A percentile compares a stretch with the other conserved stretches of the same genome.
These are phyloP conservation scores for Quercus alba DNA, from an alignment of 306 rosid species.

Conservation along the genomic window DNA sequence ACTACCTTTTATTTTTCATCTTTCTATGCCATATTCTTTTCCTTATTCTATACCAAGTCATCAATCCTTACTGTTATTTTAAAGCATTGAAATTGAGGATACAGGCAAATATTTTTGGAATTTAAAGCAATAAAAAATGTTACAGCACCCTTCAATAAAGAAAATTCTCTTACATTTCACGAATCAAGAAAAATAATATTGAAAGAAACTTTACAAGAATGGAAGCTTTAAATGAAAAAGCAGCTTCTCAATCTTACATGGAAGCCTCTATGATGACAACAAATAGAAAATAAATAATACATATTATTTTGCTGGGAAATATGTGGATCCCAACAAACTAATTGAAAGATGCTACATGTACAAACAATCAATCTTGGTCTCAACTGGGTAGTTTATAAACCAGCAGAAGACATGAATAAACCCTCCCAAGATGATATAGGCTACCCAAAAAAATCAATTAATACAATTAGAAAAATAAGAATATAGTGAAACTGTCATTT, in stretches of 20 bases:
- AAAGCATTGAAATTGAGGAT: neutral
- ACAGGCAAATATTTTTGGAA: neutral
- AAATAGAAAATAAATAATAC: constrained; percentile 29
- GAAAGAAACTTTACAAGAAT: constrained; percentile 43
- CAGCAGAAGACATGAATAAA: constrained; percentile 39
- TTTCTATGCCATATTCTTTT: too few relatives aligned
- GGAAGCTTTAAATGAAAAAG: constrained; percentile 44
- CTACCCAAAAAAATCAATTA: constrained; percentile 56
- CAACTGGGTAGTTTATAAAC: constrained; percentile 32
- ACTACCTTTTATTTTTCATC: too few relatives aligned
- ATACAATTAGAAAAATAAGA: constrained; percentile 35
- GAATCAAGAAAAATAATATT: constrained; percentile 19
- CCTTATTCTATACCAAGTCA: too few relatives aligned
- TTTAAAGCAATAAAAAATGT: neutral
- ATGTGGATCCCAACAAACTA: constrained; percentile 47
- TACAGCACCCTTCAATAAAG: neutral
- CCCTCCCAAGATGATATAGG: constrained; percentile 32
- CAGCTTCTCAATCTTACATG: constrained; percentile 63
- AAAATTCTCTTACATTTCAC: constrained; percentile 17
- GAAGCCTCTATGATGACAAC: constrained; percentile 50
- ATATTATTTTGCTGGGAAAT: constrained; percentile 48
- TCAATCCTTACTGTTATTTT: too few relatives aligned
- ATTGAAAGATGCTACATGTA: constrained; percentile 52
- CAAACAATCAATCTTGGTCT: constrained; percentile 61
- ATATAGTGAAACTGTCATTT: constrained; percentile 27